Conservation (phyloP, 1,284 basidiomycete genomes). For the Sutorius eximius region DNA sequence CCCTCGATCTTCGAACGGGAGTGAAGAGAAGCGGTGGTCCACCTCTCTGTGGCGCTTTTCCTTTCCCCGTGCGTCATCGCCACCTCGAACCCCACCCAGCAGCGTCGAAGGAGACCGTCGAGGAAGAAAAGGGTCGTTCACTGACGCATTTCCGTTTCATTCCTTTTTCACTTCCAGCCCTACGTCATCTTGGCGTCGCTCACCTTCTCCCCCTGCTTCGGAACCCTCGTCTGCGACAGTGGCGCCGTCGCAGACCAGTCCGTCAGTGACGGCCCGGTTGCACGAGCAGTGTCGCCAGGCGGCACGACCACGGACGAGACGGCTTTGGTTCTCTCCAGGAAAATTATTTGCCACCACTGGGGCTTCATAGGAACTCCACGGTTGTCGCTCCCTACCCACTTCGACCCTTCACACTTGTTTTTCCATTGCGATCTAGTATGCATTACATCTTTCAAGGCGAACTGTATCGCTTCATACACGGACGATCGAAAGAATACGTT, state of each 20-base stretch:
- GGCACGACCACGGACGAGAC: slow-evolving; percentile 48
- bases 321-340: slow-evolving; percentile 59
- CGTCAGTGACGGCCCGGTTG: slow-evolving; percentile 10
- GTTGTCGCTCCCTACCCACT: slow-evolving; percentile 14
- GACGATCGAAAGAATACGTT: slow-evolving; percentile 24
- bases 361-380: slow-evolving; percentile 34
- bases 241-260: slow-evolving; percentile 5
- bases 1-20: slow-evolving; percentile 34
- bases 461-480: slow-evolving; percentile 4
- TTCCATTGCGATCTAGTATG: slow-evolving; percentile 7
- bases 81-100: slow-evolving; percentile 27
- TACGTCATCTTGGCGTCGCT: slow-evolving; percentile 35
- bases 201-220: slow-evolving; percentile 32
- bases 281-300: slow-evolving; percentile 40
- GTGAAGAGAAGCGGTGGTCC: slow-evolving; percentile 39
- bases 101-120: slow-evolving; percentile 28
- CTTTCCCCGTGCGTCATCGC: slow-evolving; percentile 40
- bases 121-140: slow-evolving; percentile 32
- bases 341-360: slow-evolving; percentile 51
- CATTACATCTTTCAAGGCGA: slow-evolving; percentile 4
- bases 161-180: slow-evolving; percentile 35
- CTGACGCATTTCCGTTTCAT: slow-evolving; percentile 50
- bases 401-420: slow-evolving; percentile 5
- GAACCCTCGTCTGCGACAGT: slow-evolving; percentile 19
- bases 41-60: slow-evolving; percentile 45